Percentiles rank a stretch among this genome's conserved stretches.
Conservation (phyloP, 192 early-diverging fungal species). For the Helicostylum pulchrum region DNA sequence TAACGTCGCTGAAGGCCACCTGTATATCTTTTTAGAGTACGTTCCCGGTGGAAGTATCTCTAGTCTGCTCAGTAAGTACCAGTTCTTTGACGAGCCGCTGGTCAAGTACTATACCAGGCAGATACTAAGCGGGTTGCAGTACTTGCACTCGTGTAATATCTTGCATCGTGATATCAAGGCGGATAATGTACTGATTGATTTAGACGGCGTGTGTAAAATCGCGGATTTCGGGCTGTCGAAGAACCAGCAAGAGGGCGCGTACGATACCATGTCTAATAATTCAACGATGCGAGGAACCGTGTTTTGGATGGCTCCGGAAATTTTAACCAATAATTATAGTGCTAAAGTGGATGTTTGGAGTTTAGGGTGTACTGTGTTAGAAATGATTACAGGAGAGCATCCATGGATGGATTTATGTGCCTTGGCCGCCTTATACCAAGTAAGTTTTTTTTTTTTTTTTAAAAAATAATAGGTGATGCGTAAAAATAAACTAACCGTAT, state of each 20-base stretch:
- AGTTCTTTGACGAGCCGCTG: slow-evolving; percentile 65
- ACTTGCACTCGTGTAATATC: slow-evolving; percentile 74
- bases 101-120: slow-evolving; percentile 73
- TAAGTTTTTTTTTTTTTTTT: slow-evolving; percentile 18
- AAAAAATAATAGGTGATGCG: too few species aligned
- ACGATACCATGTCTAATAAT: slow-evolving; percentile 2
- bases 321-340: slow-evolving; percentile 76
- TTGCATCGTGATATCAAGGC: slow-evolving; percentile 82
- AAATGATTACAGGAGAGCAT: slow-evolving; percentile 89
- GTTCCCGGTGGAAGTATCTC: slow-evolving; percentile 90
- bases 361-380: slow-evolving; percentile 83
- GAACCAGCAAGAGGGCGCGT: slow-evolving; percentile 39
- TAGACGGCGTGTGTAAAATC: slow-evolving; percentile 84
- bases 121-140: slow-evolving; percentile 77
- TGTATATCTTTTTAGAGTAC: slow-evolving; percentile 97
- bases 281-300: slow-evolving; percentile 62
- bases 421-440: slow-evolving; percentile 47
- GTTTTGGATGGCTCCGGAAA: slow-evolving; percentile 92
- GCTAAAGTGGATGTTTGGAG: slow-evolving; percentile 94
- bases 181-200: slow-evolving; percentile 75
- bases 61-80: slow-evolving; percentile 65
- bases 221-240: slow-evolving; percentile 96
- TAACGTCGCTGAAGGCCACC: slow-evolving; percentile 11
- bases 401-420: slow-evolving; percentile 57
- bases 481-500: too few species aligned